Base-by-base conservation (phyloP, 1,284 basidiomycete genomes). In the Wallemia mellicola region DNA sequence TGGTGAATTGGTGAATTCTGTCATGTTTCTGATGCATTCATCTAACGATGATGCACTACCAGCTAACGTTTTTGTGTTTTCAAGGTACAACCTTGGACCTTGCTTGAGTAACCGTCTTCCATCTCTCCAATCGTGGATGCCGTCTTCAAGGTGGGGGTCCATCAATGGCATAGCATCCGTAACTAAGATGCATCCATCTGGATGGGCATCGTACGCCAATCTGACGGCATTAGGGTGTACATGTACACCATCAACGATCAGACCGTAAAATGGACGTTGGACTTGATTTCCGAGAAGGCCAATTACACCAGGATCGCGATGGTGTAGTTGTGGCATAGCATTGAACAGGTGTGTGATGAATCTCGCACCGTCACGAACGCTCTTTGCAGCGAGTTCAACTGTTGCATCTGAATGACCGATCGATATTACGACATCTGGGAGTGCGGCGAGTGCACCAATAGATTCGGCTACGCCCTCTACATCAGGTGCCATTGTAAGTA, bases 321-420 rank as follows among this genome's bases (percentile, higher is more conserved):
- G 68, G 62, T 57, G 58, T 24, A 32, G 27, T n/a, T 27, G 82
- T 2, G 83, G 83, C 85, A 88, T 88, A 2, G 85, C 85, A 66
- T 92, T 92, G 78, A 88, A 89, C 24, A 91, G 73, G 69, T 91
- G 87, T 0, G 87, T 91, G 65, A 91, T 86, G 63, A 88, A 78
- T 5, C 79, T 74, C 2, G 86, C 84, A 27, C 85, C 84, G 59
- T 48, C 38, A n/a, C 22, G 14, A 5, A 48, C 38, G 22, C 38
- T 11, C 38, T 48, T 11, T 17, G 14, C 22, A 7, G 38, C 38
- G 9, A 48, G 38, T 5, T 48, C 38, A 5, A 48, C 38, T 17
- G 14, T n/a, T 15, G 38, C 38, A 22, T 48, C 38, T 15, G 38
- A 86, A 71, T 92, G 88, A 0, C 87, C 88, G 60, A 91, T 83